These are phyloP conservation scores for Euptelea pleiosperma DNA, from an alignment of 164 flowering plant genomes.

Conservation along the genomic window DNA sequence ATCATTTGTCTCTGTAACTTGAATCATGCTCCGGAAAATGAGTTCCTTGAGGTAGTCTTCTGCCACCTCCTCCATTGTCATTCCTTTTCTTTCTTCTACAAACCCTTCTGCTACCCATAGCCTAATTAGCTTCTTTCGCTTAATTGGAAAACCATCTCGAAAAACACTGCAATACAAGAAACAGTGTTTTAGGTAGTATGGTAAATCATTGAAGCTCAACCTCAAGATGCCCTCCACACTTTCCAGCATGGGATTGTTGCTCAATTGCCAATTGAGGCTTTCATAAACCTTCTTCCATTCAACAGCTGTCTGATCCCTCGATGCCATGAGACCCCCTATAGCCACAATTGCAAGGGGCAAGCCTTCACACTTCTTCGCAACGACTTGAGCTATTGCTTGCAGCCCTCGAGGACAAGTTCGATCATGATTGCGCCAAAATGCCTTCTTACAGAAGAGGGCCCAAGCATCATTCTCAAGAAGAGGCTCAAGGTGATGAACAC, in stretches of 20 bases:
- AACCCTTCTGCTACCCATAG: slow-evolving; percentile 61
- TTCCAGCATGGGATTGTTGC: slow-evolving; percentile 27
- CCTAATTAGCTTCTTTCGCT: slow-evolving; percentile 34
- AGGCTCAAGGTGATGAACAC: slow-evolving; percentile 27
- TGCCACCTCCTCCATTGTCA: slow-evolving; percentile 43
- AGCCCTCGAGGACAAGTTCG: slow-evolving; percentile 28
- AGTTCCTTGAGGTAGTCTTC: slow-evolving; percentile 42
- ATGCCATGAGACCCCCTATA: slow-evolving; percentile 35
- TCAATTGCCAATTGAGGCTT: slow-evolving; percentile 31
- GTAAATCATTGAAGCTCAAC: slow-evolving; percentile 42
- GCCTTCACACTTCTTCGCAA: slow-evolving; percentile 37
- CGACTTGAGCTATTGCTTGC: slow-evolving; percentile 16
- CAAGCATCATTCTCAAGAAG: slow-evolving; percentile 31
- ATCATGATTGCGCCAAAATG: slow-evolving; percentile 25
- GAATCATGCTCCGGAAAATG: slow-evolving; percentile 39
- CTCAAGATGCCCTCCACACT: slow-evolving; percentile 26
- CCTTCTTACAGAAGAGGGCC: slow-evolving; percentile 39
- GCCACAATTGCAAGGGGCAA: slow-evolving; percentile 49
- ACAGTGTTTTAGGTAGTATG: slow-evolving; percentile 38
- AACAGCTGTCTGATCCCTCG: slow-evolving; percentile 17
- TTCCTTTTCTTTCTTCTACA: slow-evolving; percentile 21
- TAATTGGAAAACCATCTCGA: slow-evolving; percentile 34
- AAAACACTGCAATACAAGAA: slow-evolving; percentile 41
- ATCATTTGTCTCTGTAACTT: slow-evolving; percentile 21
- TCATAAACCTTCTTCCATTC: slow-evolving; percentile 38